Conservation (phyloP, 2,329 filamentous ascomycete genomes). For the Venturia nashicola region DNA sequence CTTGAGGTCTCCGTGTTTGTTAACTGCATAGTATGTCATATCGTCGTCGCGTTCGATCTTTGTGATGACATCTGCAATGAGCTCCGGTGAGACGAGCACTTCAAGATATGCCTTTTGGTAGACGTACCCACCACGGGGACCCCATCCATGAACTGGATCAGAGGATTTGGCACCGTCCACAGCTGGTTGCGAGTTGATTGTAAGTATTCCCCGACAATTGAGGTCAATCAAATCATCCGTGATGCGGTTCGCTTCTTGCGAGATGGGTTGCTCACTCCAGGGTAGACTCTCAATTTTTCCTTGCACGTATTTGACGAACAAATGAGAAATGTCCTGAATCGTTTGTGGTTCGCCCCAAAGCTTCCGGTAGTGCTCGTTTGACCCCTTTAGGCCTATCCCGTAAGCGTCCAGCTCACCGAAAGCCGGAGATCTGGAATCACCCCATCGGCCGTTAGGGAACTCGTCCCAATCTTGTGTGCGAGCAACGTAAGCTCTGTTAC, state of each 20-base stretch:
- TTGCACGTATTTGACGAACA: constrained; percentile 78
- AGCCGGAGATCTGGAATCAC: constrained; percentile 88
- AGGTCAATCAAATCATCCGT: constrained; percentile 64
- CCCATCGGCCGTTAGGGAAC: constrained; percentile 97
- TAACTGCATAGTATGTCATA: constrained; percentile 89
- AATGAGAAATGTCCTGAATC: constrained; percentile 64
- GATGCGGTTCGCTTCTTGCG: constrained; percentile 68
- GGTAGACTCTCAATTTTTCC: constrained; percentile 72
- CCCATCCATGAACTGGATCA: constrained; percentile 84
- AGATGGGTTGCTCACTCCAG: constrained; percentile 87
- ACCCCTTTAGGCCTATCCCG: constrained; percentile 84
- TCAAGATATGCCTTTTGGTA: constrained; percentile 98
- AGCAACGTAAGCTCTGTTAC: constrained; percentile 88
- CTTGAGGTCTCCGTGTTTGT: constrained; percentile 65
- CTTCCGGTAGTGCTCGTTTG: constrained; percentile 90
- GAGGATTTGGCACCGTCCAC: constrained; percentile 84
- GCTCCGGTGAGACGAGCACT: constrained; percentile 68
- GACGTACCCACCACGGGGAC: constrained; percentile 86
- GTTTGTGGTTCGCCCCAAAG: constrained; percentile 81
- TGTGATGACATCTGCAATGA: constrained; percentile 64
- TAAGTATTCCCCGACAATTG: constrained; percentile 78
- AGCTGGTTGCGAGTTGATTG: constrained; percentile 94
- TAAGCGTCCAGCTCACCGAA: constrained; percentile 94
- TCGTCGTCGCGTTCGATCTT: constrained; percentile 69
- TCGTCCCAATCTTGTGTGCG: constrained; percentile 98